phyloP scores from a whole-genome alignment of 169 alveolate genomes.

The Sarcocystis neurona region DNA sequence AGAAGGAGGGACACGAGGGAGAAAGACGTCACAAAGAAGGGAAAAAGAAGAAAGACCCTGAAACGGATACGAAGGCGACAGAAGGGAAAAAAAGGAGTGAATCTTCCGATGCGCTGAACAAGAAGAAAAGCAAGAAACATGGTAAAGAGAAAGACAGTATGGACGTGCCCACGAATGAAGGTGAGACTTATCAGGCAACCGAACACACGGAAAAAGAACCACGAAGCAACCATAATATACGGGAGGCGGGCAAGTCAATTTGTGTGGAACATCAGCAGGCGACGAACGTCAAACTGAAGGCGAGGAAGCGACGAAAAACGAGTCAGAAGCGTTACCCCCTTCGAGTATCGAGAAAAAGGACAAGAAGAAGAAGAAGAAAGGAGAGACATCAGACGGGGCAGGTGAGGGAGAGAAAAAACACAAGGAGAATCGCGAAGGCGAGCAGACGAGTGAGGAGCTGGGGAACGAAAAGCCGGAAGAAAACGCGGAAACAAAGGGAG shows the following conservation, averaged over 20 bases:
- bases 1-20: slow-evolving; percentile 3
- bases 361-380: slow-evolving; percentile 37
- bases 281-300: background rate
- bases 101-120: background rate
- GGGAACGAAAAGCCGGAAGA: no score
- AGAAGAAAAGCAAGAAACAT: background rate
- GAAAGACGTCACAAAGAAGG: background rate
- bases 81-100: slow-evolving; percentile 35
- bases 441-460: no score
- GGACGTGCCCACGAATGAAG: background rate
- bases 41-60: slow-evolving; percentile 36
- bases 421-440: background rate
- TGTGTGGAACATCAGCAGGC: background rate
- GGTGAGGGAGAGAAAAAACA: slow-evolving; percentile 10
- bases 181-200: background rate
- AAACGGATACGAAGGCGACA: background rate
- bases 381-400: background rate
- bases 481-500: no score
- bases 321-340: background rate
- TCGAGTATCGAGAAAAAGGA: slow-evolving; percentile 1
- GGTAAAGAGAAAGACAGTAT: background rate
- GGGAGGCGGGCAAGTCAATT: slow-evolving; percentile 4
- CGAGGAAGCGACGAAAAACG: background rate
- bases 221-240: background rate
- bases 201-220: background rate